phyloP scores from a whole-genome alignment of 805 yeast genomes.

The Wickerhamiella shivajii region DNA sequence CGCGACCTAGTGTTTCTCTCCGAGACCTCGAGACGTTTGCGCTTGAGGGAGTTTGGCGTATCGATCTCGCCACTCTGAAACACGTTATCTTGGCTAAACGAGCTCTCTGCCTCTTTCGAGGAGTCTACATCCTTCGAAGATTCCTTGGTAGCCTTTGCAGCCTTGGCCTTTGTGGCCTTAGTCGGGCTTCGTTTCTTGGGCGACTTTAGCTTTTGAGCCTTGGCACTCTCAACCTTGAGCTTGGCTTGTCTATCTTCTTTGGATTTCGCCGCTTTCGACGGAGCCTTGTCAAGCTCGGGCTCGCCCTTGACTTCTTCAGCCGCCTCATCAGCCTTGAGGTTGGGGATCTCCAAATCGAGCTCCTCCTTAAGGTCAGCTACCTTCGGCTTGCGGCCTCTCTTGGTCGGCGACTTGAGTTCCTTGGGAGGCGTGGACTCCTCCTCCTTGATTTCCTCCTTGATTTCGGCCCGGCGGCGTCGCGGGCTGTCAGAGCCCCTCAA shows the following conservation, averaged over 20 bases:
- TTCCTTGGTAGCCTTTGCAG: no score
- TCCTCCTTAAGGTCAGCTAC: no score
- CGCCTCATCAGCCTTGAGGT: constrained; percentile 4
- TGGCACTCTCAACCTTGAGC: no score
- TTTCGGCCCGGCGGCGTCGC: background rate
- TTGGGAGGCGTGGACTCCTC: constrained; percentile 1
- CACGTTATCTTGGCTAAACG: constrained; percentile 1
- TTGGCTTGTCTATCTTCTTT: no score
- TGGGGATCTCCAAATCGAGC: no score
- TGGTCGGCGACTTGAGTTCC: background rate
- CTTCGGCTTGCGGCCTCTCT: no score
- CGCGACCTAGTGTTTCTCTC: constrained; percentile 3
- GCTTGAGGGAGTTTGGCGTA: constrained; percentile 4
- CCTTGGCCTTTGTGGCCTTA: no score
- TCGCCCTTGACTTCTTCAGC: constrained; percentile 1
- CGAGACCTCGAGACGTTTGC: constrained; percentile 2
- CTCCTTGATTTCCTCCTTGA: background rate
- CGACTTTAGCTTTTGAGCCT: no score
- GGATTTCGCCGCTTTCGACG: no score
- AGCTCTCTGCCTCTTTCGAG: background rate
- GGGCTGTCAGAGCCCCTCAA: background rate
- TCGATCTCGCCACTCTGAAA: constrained; percentile 1
- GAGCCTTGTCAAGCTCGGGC: background rate
- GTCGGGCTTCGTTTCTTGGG: no score
- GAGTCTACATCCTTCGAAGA: constrained; percentile 1